phyloP scores from a whole-genome alignment of 129 eudicot species.

The Escallonia rubra region DNA sequence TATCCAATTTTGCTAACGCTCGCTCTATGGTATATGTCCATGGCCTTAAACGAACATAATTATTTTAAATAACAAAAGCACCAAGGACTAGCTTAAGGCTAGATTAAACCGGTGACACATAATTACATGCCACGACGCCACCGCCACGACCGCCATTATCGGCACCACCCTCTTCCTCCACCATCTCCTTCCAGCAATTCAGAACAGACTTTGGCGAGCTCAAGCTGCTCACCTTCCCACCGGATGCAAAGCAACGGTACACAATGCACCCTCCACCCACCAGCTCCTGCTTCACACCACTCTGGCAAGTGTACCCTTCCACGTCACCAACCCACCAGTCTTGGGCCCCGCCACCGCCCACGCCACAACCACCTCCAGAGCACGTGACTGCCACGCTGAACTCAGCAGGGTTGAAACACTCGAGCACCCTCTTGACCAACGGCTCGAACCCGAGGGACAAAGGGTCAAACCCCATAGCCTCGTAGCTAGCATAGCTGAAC shows the following conservation, averaged over 20 bases:
- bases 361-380: neutral
- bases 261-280: slow-evolving; percentile 27
- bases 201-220: slow-evolving; percentile 2
- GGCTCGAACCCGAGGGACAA: slow-evolving; percentile 12
- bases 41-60: too few relatives aligned
- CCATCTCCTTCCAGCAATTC: slow-evolving; percentile 31
- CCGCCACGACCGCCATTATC: slow-evolving; percentile 9
- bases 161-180: slow-evolving; percentile 16
- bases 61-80: too few relatives aligned
- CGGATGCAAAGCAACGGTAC: slow-evolving; percentile 18
- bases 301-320: slow-evolving; percentile 20
- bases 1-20: too few relatives aligned
- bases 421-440: slow-evolving; percentile 24
- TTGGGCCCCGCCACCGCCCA: neutral
- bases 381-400: slow-evolving; percentile 37
- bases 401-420: slow-evolving; percentile 33
- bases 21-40: too few relatives aligned
- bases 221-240: neutral
- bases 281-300: slow-evolving; percentile 30
- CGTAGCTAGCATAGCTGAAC: slow-evolving; percentile 42
- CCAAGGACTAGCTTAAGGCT: too few relatives aligned
- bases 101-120: slow-evolving; percentile 5
- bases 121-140: slow-evolving; percentile 5
- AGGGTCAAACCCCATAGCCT: slow-evolving; percentile 36
- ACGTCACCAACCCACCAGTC: slow-evolving; percentile 14